Evolutionary conservation across 176 grass and related monocot genomes (phyloP), one percentile per base, ranked within the genome.

Genomic region (Juncus effusus): DNA sequence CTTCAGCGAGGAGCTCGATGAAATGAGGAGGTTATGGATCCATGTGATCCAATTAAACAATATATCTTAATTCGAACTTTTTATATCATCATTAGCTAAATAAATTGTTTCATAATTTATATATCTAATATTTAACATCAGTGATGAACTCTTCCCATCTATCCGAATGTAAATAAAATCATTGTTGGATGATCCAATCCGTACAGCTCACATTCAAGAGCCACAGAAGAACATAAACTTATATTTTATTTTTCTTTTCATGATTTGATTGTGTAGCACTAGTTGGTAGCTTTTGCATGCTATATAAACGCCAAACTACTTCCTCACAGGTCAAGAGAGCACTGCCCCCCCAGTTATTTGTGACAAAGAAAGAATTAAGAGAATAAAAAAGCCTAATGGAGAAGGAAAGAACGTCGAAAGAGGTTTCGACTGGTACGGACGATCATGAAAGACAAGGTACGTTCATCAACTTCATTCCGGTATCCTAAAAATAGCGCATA

Each of bases 401-500:
- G 7, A 88, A 78, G 82, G 79, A 88, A 60, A 84, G 85, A 70
- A 65, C 79, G 6, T 79, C 59, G 54, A 82, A 75, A 60, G 82
- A 96, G 62, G 51, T 72, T 7, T 79, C 88, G 76, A 59, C 62
- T 59, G 68, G 7, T 40, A 58, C 40, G 69, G 80, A 77, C 13
- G 88, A 91, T 5, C 88, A 96, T 60, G 82, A 83, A 76, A 96
- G 84, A 77, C 61, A 72, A 86, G 92, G 92, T 96, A 81, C 35
- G 42, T 59, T 16, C n/a, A 44, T 40, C 14, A 52, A 38, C 56
- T 70, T 57, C 35, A 57, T 15, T 13, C 19, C 54, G 12, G n/a
- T 57, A 13, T 16, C 19, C 54, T 52, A 5, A 57, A 5, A 13
- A 4, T 39, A n/a, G 8, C 60, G 13, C 4, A 2, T 8, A 16